Base-by-base conservation (phyloP, 139 green algal genomes). In the Chlorella sorokiniana region DNA sequence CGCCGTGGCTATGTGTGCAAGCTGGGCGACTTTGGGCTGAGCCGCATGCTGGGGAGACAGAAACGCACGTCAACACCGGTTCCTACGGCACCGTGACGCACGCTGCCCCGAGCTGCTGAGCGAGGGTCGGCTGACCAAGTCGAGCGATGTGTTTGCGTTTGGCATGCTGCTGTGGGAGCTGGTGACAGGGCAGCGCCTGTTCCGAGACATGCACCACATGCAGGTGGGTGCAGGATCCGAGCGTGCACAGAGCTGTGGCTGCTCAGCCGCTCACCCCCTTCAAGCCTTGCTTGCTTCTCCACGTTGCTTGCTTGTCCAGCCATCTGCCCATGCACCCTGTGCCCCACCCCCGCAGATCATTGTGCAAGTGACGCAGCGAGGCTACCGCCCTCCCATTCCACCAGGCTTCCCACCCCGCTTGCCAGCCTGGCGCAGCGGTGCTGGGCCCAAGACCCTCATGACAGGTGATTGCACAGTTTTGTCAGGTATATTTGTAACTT, bases 1-100 rank as follows among this genome's bases (percentile, higher is more conserved):
- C 63, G 86, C 0, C 82, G 91, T 20, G 91, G 91, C 44, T 94
- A 93, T 78, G 90, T 88, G 0, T 88, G 83, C 67, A 97, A 97
- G 89, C 85, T 93, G 31, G 90, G n/a, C 35, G 67, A 73, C 38
- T 73, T 73, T 73, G 67, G 67, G 38, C 67, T 73, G 18, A 73
- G 67, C 38, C 37, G 67, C 16, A 73, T 73, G 38, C 37, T n/a
- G n/a, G n/a, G n/a, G n/a, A n/a, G n/a, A n/a, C n/a, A n/a, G n/a
- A n/a, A n/a, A n/a, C n/a, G n/a, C n/a, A n/a, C n/a, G n/a, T n/a
- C n/a, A n/a, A n/a, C n/a, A n/a, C n/a, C n/a, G n/a, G n/a, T n/a
- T 31, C 14, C 51, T 79, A 52, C 44, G 72, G 72, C 35, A 79
- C 72, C 3, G 72, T n/a, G 5, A 48, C 31, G n/a, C 41, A 59